Base-by-base conservation (phyloP, 345 rosid genomes). In the Excoecaria cochinchinensis region DNA sequence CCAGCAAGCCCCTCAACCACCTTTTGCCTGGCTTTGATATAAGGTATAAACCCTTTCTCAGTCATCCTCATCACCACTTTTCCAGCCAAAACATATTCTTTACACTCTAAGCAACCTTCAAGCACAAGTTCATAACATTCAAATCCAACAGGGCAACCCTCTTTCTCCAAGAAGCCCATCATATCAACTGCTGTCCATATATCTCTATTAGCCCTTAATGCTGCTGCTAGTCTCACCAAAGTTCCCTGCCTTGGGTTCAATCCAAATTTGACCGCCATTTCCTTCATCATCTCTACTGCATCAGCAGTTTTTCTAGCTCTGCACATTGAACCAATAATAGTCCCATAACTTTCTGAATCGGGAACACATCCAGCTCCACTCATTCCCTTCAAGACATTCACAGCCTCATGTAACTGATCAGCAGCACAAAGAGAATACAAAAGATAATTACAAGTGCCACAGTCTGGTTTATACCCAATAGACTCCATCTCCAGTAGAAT, bases 21-120 rank as follows among this genome's bases (percentile, higher is more conserved):
- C 84, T 89, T 92, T 66, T 83, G 93, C 87, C 98, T 86, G 52
- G 84, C 85, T 79, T 76, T 85, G 42, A 92, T 85, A 81, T 85
- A 88, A 38, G 98, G 98, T 83, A 94, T 87, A 76, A 89, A 94
- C 73, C 92, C 93, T 76, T 76, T 92, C 57, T 82, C 88, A 13
- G 97, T 84, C 98, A 94, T 94, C 72, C 73, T 71, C 88, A 86
- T 84, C 62, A 79, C 93, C 56, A 81, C 78, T 80, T 90, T 94
- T 57, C 81, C 98, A 19, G 97, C 98, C 85, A 92, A 82, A 79
- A 92, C 55, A 77, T 83, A 88, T 62, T 92, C 90, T 57, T 74
- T 57, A 71, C 90, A 75, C 82, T 90, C 91, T 17, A 92, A 69
- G 71, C 99, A 95, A 60, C 97, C 90, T 59, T 89, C 97, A 9